Evolutionary conservation across 1,284 basidiomycete genomes (phyloP).

Genomic region (Naganishia albida): DNA sequence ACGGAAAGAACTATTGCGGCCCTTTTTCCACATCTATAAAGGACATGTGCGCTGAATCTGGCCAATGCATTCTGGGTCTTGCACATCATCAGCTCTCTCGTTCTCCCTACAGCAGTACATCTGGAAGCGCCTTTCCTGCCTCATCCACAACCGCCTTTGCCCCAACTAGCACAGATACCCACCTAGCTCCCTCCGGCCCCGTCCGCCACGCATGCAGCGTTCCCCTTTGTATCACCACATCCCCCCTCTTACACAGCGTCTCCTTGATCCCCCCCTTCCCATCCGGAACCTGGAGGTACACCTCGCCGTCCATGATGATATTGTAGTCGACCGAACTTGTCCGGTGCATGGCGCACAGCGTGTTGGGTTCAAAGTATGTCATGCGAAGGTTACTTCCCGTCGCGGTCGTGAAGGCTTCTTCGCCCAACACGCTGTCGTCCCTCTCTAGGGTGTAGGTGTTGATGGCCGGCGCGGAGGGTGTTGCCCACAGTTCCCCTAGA

Average conservation of each 20-base stretch:
- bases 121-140: slow-evolving; percentile 40
- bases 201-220: slow-evolving; percentile 53
- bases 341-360: slow-evolving; percentile 45
- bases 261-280: slow-evolving; percentile 36
- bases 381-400: slow-evolving; percentile 47
- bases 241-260: slow-evolving; percentile 45
- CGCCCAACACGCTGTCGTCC: slow-evolving; percentile 35
- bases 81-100: neutral
- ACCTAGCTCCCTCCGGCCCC: slow-evolving; percentile 46
- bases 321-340: slow-evolving; percentile 51
- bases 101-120: slow-evolving; percentile 36
- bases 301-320: slow-evolving; percentile 44
- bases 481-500: slow-evolving; percentile 43
- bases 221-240: slow-evolving; percentile 51
- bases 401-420: slow-evolving; percentile 40
- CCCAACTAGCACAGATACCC: slow-evolving; percentile 47
- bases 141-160: slow-evolving; percentile 43
- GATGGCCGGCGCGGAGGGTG: slow-evolving; percentile 37
- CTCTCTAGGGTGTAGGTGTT: slow-evolving; percentile 37
- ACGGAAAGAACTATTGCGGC: too few species aligned
- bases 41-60: too few species aligned
- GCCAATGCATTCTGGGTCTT: too few species aligned
- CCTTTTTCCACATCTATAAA: too few species aligned
- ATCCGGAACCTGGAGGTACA: slow-evolving; percentile 42
- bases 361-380: slow-evolving; percentile 46